Evolutionary conservation across 1,284 basidiomycete species (phyloP), one percentile per base, ranked within the genome.

Genomic region (Phellinidium pouzarii): DNA sequence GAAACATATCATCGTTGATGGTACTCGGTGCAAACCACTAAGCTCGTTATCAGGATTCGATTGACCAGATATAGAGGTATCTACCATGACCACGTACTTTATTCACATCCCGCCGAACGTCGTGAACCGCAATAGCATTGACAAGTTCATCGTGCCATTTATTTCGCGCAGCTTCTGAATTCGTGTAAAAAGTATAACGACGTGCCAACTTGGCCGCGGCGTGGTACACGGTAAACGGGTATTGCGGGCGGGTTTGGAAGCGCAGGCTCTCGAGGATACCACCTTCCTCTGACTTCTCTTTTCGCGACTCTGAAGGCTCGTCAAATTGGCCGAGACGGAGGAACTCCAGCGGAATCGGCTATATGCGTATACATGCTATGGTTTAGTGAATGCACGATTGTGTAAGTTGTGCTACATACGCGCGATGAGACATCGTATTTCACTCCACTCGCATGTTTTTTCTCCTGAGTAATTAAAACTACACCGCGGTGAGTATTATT

Each of bases 291-390:
- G 68, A 62, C 52, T 74, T 77, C 59, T 83, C 82, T 60, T 77
- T 82, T 26, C 84, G 77, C 44, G 66, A 71, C 58, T 87, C 85
- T 2, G 78, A 66, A 3, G 75, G 70, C 1, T 65, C 71, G 27
- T 75, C 71, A 63, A 90, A 90, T 20, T 73, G 68, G 14, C 77
- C 85, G 7, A 90, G 69, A 8, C 78, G 78, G n/a, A 91, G 74
- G 58, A 81, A 90, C 45, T 84, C 82, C 2, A 91, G 67, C 2
- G 87, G 84, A 46, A 91, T 77, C 26, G 88, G 87, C 87, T 90
- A 53, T 23, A 45, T 31, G 7, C n/a, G n/a, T n/a, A n/a, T 49
- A 38, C 8, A 37, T 44, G 26, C 50, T 53, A 52, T 49, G 50
- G 38, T 43, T 37, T 37, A 38, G 37, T 11, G 37, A 45, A 26